phyloP scores from a whole-genome alignment of 306 rosid species.

The Abrus pulchellus region DNA sequence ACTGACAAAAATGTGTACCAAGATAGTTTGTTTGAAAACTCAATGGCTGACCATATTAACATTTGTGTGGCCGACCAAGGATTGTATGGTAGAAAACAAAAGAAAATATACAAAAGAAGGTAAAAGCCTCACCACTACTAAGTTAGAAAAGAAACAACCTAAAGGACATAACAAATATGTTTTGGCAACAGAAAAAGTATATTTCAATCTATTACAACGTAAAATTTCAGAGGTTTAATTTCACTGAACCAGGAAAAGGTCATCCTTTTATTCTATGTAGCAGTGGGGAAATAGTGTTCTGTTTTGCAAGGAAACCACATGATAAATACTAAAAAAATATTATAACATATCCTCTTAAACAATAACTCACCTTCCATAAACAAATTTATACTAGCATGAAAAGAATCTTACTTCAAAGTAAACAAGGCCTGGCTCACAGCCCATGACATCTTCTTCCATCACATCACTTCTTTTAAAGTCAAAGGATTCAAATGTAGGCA shows the following conservation, averaged over 20 bases:
- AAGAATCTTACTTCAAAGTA: constrained; percentile 79
- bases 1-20: no score
- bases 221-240: background rate
- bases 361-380: constrained; percentile 14
- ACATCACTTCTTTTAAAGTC: constrained; percentile 75
- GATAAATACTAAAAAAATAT: constrained; percentile 4
- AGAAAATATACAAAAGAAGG: background rate
- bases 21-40: no score
- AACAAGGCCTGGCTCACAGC: constrained; percentile 86
- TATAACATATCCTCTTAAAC: background rate
- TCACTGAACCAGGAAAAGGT: constrained; percentile 13
- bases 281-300: constrained; percentile 13
- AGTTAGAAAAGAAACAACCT: background rate
- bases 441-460: constrained; percentile 96
- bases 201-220: background rate
- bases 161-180: background rate
- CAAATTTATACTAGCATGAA: constrained; percentile 12
- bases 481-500: constrained; percentile 82
- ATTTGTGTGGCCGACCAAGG: no score
- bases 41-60: no score
- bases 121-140: background rate
- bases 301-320: constrained; percentile 33
- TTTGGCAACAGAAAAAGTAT: constrained; percentile 2
- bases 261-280: background rate
- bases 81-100: no score